A percentile compares a stretch with the other conserved stretches of the same genome.
These are phyloP conservation scores for Musa schizocarpa DNA, from an alignment of 176 grass and related monocot genomes.

Conservation along the genomic window DNA sequence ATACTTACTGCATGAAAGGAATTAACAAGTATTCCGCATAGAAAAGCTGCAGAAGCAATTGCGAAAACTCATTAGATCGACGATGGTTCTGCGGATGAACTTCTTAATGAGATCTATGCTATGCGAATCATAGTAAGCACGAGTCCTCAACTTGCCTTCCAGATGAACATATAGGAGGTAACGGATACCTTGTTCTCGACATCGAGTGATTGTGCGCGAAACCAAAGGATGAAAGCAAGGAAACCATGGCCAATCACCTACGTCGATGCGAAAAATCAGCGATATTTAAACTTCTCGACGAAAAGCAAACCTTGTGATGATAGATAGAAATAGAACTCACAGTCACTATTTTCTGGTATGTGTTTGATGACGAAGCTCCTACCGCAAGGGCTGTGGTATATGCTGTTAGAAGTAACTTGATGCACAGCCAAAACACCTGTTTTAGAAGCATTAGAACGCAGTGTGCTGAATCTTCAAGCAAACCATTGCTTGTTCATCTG, in stretches of 20 bases:
- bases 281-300: not conserved
- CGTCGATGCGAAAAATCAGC: not conserved
- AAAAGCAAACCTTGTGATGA: not conserved
- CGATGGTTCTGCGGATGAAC: no score
- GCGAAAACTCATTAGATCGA: not conserved
- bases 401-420: constrained; percentile 54
- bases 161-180: constrained; percentile 89
- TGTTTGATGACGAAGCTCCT: constrained; percentile 45
- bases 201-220: constrained; percentile 29
- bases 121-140: no score
- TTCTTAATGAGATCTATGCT: no score
- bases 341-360: constrained; percentile 28
- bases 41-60: constrained; percentile 7
- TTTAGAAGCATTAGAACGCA: not conserved
- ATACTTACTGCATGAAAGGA: not conserved
- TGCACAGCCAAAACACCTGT: constrained; percentile 81
- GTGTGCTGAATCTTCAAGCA: no score
- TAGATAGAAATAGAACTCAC: constrained; percentile 26
- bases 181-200: constrained; percentile 31
- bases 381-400: constrained; percentile 54
- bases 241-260: constrained; percentile 61
- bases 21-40: not conserved
- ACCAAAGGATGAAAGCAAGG: constrained; percentile 43
- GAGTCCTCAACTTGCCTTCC: constrained; percentile 36
- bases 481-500: no score